Conservation (phyloP, 2,329 filamentous ascomycete species). For the Mycosphaerelloides madeirae region DNA sequence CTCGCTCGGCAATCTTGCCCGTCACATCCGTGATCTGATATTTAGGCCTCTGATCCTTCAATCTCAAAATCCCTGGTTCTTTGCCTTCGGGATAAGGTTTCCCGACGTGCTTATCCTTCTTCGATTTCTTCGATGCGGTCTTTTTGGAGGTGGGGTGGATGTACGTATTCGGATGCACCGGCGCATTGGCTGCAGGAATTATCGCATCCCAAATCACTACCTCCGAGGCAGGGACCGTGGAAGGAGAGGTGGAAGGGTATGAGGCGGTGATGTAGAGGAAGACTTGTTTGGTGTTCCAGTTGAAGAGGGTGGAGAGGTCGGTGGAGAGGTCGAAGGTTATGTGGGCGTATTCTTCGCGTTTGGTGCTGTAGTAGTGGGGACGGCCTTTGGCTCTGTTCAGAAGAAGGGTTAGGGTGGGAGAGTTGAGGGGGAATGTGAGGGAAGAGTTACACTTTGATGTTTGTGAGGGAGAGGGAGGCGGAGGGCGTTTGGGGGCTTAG, state of each 20-base stretch:
- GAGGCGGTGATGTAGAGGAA: constrained; percentile 92
- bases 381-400: constrained; percentile 80
- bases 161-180: constrained; percentile 48
- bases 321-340: constrained; percentile 90
- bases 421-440: neutral
- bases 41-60: constrained; percentile 85
- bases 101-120: constrained; percentile 8
- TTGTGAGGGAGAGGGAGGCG: constrained; percentile 61
- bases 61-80: constrained; percentile 63
- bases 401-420: neutral
- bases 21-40: constrained; percentile 93
- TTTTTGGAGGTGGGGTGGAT: constrained; percentile 44
- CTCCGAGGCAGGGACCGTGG: constrained; percentile 46
- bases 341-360: constrained; percentile 92
- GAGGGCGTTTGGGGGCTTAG: constrained; percentile 63
- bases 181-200: constrained; percentile 68
- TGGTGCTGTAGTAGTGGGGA: constrained; percentile 90
- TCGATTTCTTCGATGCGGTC: constrained; percentile 10
- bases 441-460: constrained; percentile 71
- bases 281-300: constrained; percentile 98
- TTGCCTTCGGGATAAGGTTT: constrained; percentile 29
- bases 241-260: constrained; percentile 46
- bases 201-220: constrained; percentile 96
- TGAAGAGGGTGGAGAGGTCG: constrained; percentile 88
- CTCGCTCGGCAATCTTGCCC: constrained; percentile 68